Evolutionary conservation across 805 yeast species (phyloP), one percentile per base, ranked within the genome.

Genomic region (Wickerhamiella parazyma): DNA sequence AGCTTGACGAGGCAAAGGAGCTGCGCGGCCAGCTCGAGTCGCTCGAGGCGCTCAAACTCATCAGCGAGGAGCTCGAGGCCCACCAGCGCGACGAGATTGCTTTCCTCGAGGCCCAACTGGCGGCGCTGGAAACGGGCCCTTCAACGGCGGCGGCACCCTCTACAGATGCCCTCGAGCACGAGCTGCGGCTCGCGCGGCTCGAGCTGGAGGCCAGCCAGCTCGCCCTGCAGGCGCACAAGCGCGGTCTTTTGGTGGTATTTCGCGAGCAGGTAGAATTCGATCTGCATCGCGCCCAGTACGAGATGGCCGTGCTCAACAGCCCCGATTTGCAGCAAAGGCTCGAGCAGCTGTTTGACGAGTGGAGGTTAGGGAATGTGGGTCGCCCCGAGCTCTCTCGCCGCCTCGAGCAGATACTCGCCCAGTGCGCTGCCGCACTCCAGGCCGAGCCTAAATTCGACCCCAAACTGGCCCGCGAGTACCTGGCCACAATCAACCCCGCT

Each of bases 11-110:
- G 28, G 38, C 57, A 10, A 50, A 49, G 2, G 57, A 53, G n/a
- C 57, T 75, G 17, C 56, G 64, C 25, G 49, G 49, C 3, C 64
- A 72, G 0, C 60, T 76, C 1, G 63, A 62, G 1, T 80, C 77
- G 18, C 58, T 76, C 26, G 73, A 68, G 36, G 75, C 72, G 40
- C 53, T 78, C 17, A 72, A 71, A 46, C 71, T 68, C 37, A 53
- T 77, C 8, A 73, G 72, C 45, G 70, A 65, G 42, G 72, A 71
- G 43, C 57, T 76, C 24, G 78, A 75, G 44, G 66, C 65, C 9
- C 60, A 57, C 34, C 75, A 70, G 43, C 22, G 52, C 1, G 65
- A 59, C 18, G 57, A 70, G 0, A 76, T 73, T 48, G 45, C 53
- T 14, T 71, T 70, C 33, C 58, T 75, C 17, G 53, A 57, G 14